Conservation (phyloP, 1,284 basidiomycete genomes). For the Marasmius fiardii region DNA sequence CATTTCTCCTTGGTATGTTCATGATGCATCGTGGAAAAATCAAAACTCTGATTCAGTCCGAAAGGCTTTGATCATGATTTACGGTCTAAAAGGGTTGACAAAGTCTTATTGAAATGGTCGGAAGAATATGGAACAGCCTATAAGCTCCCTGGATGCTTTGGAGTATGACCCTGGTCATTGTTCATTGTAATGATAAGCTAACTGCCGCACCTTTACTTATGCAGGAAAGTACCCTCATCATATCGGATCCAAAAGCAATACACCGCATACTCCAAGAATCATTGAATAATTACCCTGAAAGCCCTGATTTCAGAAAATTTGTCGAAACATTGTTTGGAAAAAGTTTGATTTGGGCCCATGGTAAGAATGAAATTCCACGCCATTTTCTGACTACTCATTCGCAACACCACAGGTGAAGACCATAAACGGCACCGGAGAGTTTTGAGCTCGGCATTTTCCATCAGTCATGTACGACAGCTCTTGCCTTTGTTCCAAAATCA, state of each 20-base stretch:
- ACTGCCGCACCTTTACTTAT: background rate
- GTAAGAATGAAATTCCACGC: background rate
- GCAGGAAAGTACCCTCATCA: background rate
- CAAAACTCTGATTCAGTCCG: too few relatives aligned
- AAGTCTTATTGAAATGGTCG: background rate
- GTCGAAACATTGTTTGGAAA: background rate
- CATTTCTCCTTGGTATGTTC: background rate
- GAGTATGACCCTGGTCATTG: background rate
- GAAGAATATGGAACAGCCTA: background rate
- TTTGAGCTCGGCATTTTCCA: background rate
- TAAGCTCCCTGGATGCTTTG: background rate
- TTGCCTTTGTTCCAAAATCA: background rate
- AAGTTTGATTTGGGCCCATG: background rate
- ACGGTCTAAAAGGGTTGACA: background rate
- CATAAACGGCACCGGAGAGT: constrained; percentile 2
- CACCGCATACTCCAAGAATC: background rate
- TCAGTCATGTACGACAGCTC: background rate
- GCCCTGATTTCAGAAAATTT: background rate
- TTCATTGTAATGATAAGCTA: background rate
- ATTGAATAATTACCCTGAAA: background rate
- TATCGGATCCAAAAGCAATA: background rate
- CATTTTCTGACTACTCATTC: background rate
- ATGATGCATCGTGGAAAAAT: too few relatives aligned
- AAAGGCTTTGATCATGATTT: background rate
- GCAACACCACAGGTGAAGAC: background rate